These are phyloP conservation scores for Exserohilum rostratum DNA, from an alignment of 2,329 filamentous ascomycete genomes.

Conservation along the genomic window DNA sequence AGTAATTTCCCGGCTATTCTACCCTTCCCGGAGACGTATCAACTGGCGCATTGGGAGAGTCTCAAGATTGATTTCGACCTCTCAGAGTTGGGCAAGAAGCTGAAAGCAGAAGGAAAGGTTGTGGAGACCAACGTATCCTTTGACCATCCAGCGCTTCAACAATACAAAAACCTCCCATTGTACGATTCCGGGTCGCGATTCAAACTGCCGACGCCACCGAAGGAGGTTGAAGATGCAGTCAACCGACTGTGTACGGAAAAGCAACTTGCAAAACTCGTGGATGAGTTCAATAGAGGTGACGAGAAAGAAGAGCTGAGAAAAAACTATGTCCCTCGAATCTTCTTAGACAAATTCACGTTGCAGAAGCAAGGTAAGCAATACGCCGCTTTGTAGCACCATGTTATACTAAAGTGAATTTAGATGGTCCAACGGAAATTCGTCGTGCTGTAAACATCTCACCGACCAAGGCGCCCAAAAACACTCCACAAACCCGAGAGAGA, in stretches of 20 bases:
- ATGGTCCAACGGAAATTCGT: slow-evolving; percentile 5
- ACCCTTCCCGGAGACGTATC: slow-evolving; percentile 37
- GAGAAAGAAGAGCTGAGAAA: not conserved
- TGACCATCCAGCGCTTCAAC: slow-evolving; percentile 13
- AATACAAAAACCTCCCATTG: slow-evolving; percentile 13
- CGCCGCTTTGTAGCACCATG: not conserved
- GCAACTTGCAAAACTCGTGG: slow-evolving; percentile 11
- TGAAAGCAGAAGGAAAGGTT: slow-evolving; percentile 12
- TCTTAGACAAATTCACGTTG: slow-evolving; percentile 21
- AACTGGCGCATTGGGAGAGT: slow-evolving; percentile 40
- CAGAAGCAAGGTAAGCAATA: slow-evolving; percentile 6
- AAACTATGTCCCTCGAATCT: slow-evolving; percentile 27
- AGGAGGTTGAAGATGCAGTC: slow-evolving; percentile 6
- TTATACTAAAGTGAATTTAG: not conserved
- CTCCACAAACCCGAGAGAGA: not conserved
- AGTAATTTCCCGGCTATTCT: slow-evolving; percentile 26
- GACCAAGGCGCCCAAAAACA: not conserved
- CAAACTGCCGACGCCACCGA: slow-evolving; percentile 25
- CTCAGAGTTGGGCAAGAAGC: slow-evolving; percentile 11
- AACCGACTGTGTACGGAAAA: slow-evolving; percentile 2
- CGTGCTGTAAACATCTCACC: slow-evolving; percentile 19
- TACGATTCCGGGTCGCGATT: slow-evolving; percentile 41
- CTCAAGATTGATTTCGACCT: slow-evolving; percentile 37
- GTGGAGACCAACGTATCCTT: slow-evolving; percentile 28
- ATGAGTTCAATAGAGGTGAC: slow-evolving; percentile 15